These are phyloP conservation scores for Alternaria panax DNA, from an alignment of 2,329 filamentous ascomycete species.

Conservation along the genomic window DNA sequence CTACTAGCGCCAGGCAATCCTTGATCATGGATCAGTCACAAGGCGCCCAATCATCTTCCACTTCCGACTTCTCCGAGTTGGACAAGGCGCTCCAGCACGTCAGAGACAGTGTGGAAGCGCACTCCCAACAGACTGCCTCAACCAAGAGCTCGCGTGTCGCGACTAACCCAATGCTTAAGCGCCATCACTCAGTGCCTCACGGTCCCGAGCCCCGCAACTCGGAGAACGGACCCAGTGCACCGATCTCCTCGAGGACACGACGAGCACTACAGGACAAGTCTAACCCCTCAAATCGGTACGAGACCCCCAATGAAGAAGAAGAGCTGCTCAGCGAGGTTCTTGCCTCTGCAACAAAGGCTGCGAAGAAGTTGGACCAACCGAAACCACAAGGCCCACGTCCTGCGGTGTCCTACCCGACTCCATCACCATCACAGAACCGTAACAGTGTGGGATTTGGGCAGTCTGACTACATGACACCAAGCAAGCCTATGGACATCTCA, in stretches of 20 bases:
- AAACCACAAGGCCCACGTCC: conserved; percentile 62
- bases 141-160: conserved; percentile 49
- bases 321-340: conserved; percentile 92
- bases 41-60: conserved; percentile 55
- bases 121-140: conserved; percentile 39
- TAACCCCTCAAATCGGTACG: conserved; percentile 83
- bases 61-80: conserved; percentile 64
- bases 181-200: conserved; percentile 58
- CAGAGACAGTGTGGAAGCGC: conserved; percentile 63
- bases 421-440: conserved; percentile 80
- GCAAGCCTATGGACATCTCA: conserved; percentile 74
- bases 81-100: conserved; percentile 69
- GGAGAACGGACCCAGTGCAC: conserved; percentile 62
- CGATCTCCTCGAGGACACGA: conserved; percentile 80
- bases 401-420: conserved; percentile 71
- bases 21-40: conserved; percentile 71
- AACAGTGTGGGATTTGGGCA: conserved; percentile 78
- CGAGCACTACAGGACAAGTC: conserved; percentile 74
- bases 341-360: conserved; percentile 76
- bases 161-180: conserved; percentile 57
- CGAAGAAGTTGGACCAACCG: conserved; percentile 70
- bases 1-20: conserved; percentile 80
- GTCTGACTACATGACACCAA: conserved; percentile 66
- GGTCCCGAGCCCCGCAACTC: conserved; percentile 62
- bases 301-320: conserved; percentile 95